Conservation (phyloP, 345 rosid genomes). For the Kernera saxatilis region DNA sequence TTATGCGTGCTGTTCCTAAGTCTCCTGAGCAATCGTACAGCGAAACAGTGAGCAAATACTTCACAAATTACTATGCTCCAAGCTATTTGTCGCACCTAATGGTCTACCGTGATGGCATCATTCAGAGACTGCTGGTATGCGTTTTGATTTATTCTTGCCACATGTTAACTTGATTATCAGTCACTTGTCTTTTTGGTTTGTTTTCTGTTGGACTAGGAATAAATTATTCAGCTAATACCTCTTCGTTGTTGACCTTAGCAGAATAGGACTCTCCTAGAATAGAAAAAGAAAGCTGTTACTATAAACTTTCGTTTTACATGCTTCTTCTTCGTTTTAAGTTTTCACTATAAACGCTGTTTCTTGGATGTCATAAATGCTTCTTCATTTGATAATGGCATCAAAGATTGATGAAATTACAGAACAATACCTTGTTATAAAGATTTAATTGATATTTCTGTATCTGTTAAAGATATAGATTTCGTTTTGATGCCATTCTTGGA, state of each 20-base stretch:
- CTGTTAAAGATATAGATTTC: neutral
- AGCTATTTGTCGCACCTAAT: constrained; percentile 85
- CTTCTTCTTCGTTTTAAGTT: neutral
- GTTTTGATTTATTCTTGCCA: constrained; percentile 2
- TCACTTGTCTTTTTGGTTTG: neutral
- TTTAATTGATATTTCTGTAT: neutral
- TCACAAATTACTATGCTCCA: constrained; percentile 59
- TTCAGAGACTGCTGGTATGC: constrained; percentile 74
- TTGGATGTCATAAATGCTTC: neutral
- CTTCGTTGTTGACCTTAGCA: neutral
- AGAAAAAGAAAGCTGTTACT: neutral
- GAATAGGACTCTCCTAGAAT: neutral
- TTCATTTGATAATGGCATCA: neutral
- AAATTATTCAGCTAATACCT: neutral
- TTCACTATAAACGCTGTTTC: neutral
- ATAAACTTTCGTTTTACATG: no score
- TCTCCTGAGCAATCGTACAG: constrained; percentile 59
- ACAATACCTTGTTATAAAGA: neutral
- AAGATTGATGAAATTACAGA: neutral
- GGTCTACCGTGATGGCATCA: constrained; percentile 55
- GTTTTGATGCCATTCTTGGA: neutral
- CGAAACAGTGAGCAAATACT: constrained; percentile 58
- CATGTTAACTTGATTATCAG: constrained; percentile 4
- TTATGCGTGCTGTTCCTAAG: constrained; percentile 84
- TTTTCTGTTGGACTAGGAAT: neutral